Conservation (phyloP, 495 filamentous ascomycete genomes). For the Xylaria curta region DNA sequence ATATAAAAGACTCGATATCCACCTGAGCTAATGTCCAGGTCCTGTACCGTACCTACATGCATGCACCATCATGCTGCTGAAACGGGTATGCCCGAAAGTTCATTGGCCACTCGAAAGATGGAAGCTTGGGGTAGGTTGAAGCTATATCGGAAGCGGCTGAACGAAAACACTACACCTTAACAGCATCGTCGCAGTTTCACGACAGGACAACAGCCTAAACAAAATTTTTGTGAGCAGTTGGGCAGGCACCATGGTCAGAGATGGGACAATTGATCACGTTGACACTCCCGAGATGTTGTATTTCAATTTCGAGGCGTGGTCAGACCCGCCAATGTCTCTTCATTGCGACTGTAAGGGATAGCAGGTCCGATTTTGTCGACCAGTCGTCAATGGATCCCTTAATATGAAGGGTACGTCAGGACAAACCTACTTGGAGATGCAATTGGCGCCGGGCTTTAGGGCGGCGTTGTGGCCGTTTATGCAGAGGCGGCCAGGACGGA, state of each 20-base stretch:
- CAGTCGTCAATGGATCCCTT: neutral
- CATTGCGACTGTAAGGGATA: constrained; percentile 18
- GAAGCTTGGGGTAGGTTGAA: constrained; percentile 22
- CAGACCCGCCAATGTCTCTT: constrained; percentile 9
- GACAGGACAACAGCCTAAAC: constrained; percentile 23
- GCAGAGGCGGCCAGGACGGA: constrained; percentile 1
- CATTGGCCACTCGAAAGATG: constrained; percentile 20
- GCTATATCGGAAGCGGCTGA: constrained; percentile 25
- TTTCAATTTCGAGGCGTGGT: constrained; percentile 25
- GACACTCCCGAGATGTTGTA: constrained; percentile 19
- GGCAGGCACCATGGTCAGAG: constrained; percentile 11
- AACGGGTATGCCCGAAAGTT: constrained; percentile 1
- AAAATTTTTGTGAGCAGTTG: neutral
- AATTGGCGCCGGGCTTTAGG: constrained; percentile 12
- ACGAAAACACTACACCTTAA: constrained; percentile 8
- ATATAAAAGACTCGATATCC: constrained; percentile 7
- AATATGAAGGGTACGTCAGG: constrained; percentile 3
- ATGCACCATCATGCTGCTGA: constrained; percentile 19
- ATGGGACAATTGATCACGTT: neutral
- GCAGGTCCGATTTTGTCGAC: constrained; percentile 21
- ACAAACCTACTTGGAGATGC: constrained; percentile 13
- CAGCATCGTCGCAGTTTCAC: constrained; percentile 14
- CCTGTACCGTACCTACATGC: constrained; percentile 21
- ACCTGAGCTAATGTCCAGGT: constrained; percentile 17
- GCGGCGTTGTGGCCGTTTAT: constrained; percentile 16